Evolutionary conservation across 495 filamentous ascomycete genomes (phyloP).

Genomic region (Aspergillus leporis): DNA sequence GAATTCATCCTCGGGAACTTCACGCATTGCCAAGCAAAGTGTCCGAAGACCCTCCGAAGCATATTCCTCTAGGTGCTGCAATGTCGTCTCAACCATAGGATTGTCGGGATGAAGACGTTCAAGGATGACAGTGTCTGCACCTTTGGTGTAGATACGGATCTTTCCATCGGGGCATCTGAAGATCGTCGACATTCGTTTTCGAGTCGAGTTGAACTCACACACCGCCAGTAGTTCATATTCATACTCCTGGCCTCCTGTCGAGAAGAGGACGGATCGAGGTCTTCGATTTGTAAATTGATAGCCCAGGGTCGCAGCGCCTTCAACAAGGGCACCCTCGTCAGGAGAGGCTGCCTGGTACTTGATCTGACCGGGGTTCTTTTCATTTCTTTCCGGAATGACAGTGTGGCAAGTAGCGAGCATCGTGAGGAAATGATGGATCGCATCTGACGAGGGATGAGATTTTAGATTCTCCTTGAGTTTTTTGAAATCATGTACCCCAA

Average conservation of each 20-base stretch:
- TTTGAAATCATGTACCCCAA: constrained; percentile 88
- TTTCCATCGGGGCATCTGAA: constrained; percentile 96
- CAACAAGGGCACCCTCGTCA: constrained; percentile 94
- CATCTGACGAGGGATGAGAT: constrained; percentile 62
- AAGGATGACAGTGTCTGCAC: constrained; percentile 95
- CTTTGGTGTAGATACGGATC: constrained; percentile 90
- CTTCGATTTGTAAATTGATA: constrained; percentile 90
- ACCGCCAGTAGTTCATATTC: constrained; percentile 94
- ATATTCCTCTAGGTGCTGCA: constrained; percentile 96
- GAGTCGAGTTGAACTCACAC: constrained; percentile 97
- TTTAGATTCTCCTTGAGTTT: constrained; percentile 71
- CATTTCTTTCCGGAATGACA: constrained; percentile 87
- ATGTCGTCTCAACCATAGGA: constrained; percentile 80
- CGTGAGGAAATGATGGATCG: constrained; percentile 87
- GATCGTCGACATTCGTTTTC: constrained; percentile 97
- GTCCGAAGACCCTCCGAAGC: constrained; percentile 95
- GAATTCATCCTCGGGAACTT: constrained; percentile 88
- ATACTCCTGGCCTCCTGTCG: constrained; percentile 65
- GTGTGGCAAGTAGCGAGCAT: constrained; percentile 93
- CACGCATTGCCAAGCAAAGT: constrained; percentile 92
- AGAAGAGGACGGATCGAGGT: constrained; percentile 80
- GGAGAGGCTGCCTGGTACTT: constrained; percentile 98
- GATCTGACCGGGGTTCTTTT: constrained; percentile 74
- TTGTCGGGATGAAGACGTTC: constrained; percentile 80
- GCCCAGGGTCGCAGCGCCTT: constrained; percentile 82